These are phyloP conservation scores for Westerdykella aurantiaca DNA, from an alignment of 2,329 filamentous ascomycete genomes.

Conservation along the genomic window DNA sequence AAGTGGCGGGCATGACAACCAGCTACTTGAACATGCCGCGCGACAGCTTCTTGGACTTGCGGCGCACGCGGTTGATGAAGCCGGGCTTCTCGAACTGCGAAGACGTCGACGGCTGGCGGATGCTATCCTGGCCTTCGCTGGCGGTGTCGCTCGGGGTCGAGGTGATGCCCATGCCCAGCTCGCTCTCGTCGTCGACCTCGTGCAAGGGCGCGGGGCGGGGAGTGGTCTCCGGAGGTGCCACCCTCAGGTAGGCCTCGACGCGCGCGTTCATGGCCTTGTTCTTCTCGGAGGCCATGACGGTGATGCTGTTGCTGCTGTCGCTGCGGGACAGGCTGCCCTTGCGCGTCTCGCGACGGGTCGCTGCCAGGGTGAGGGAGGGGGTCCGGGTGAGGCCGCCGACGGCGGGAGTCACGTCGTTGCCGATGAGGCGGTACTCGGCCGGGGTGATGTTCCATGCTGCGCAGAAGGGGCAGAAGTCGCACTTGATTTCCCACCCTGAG, in stretches of 20 bases:
- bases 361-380: slow-evolving; percentile 36
- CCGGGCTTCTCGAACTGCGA: slow-evolving; percentile 24
- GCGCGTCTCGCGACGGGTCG: slow-evolving; percentile 34
- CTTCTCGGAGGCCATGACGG: slow-evolving; percentile 36
- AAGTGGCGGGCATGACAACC: no score
- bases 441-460: slow-evolving; percentile 33
- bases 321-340: slow-evolving; percentile 33
- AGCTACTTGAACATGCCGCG: slow-evolving; percentile 32
- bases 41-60: slow-evolving; percentile 34
- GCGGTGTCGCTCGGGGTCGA: slow-evolving; percentile 33
- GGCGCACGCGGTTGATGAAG: slow-evolving; percentile 31
- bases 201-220: slow-evolving; percentile 11
- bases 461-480: slow-evolving; percentile 46
- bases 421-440: slow-evolving; percentile 45
- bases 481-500: slow-evolving; percentile 47
- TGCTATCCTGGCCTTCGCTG: slow-evolving; percentile 27
- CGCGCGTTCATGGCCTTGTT: slow-evolving; percentile 37
- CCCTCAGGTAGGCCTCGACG: slow-evolving; percentile 36
- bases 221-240: slow-evolving; percentile 21
- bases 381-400: slow-evolving; percentile 39
- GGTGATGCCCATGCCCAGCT: slow-evolving; percentile 4
- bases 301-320: slow-evolving; percentile 33
- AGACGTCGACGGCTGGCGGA: slow-evolving; percentile 26
- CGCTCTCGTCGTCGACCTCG: slow-evolving; percentile 26
- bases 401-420: slow-evolving; percentile 34